phyloP scores from a whole-genome alignment of 306 rosid genomes.

The Gastrolobium villosum region DNA sequence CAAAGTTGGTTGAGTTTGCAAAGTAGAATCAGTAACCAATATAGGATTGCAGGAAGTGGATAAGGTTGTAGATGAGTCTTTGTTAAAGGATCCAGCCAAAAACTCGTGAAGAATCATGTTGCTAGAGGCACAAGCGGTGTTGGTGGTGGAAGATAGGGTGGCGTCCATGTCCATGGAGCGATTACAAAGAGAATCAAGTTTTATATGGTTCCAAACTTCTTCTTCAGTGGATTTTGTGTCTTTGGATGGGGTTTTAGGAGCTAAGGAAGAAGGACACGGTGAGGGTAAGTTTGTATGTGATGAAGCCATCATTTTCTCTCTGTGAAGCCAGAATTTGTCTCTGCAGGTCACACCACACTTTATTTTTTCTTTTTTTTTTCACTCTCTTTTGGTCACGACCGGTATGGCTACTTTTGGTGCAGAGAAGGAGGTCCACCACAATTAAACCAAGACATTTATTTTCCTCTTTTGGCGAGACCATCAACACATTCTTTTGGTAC shows the following conservation, averaged over 20 bases:
- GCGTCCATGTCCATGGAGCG: neutral
- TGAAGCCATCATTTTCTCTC: neutral
- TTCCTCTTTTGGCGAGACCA: neutral
- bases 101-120: neutral
- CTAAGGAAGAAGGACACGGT: neutral
- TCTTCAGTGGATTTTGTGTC: constrained; percentile 26
- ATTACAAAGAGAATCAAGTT: constrained; percentile 20
- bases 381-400: neutral
- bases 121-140: neutral
- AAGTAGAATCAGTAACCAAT: neutral
- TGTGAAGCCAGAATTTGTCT: no score
- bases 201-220: constrained; percentile 38
- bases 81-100: neutral
- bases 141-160: neutral
- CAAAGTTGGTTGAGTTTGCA: neutral
- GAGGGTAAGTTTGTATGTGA: neutral
- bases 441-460: neutral
- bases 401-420: constrained; percentile 7
- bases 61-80: neutral
- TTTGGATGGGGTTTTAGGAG: neutral
- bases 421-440: neutral
- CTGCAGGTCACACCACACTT: neutral
- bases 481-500: neutral
- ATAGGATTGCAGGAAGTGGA: neutral
- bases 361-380: neutral